Base-by-base conservation (phyloP, 1,139 yeast species). In the Geotrichum cucujoidarum region DNA sequence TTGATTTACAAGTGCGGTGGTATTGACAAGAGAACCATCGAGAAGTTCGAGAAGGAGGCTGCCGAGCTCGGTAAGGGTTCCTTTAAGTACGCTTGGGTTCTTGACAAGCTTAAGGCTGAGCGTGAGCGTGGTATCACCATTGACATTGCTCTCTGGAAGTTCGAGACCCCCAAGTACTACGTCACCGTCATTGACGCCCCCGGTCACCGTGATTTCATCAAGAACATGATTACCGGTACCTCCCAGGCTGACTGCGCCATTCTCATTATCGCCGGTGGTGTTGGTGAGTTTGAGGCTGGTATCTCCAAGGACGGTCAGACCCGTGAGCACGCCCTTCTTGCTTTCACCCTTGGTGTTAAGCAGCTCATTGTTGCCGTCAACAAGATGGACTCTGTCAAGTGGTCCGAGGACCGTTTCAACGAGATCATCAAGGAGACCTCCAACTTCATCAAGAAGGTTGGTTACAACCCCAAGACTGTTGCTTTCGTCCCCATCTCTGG, bases 21-120 rank as follows among this genome's bases (percentile, higher is more conserved):
- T 82, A 83, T 83, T 65, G 94, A 88, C 80, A 88, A 89, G 87
- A 86, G 96, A 83, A 89, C 96, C 73, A 89, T 89, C 71, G 96
- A 89, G 80, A 88, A 88, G 86, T 88, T 88, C 78, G 96, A 88
- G 81, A 87, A 87, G 84, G 96, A 88, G 78, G 95, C 96, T 72
- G 95, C 95, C 71, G 95, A 87, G 78, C 84, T 87, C 74, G 95
- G 95, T 75, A 87, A 86, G 83, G 95, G 95, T 81, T 87, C 95
- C 72, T 87, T 87, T 94, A 87, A 87, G 82, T 87, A 87, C 90
- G 95, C 95, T 71, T 87, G 95, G 95, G 95, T 87, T 68, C 80
- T 87, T 70, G 95, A 87, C 80, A 87, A 87, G 77, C 78, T 87
- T 69, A 86, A 86, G 88, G 94, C 95, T 71, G 95, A 86, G 79